A percentile compares a stretch with the other conserved stretches of the same genome.
Conservation (phyloP, 139 green algal species). For the Nannochloris sp. region DNA sequence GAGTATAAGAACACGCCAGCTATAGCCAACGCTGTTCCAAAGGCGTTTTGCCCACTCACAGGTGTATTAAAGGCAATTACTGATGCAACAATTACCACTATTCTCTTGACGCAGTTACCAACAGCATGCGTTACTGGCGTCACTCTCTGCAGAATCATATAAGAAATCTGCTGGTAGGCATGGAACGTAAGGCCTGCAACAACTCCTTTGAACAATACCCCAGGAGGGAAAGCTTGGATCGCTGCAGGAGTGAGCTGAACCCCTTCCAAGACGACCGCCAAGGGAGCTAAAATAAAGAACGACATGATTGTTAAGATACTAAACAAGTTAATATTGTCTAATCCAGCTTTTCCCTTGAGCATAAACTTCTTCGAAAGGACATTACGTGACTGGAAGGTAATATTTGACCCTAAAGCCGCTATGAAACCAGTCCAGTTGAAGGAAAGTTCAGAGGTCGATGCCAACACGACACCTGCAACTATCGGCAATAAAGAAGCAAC, state of each 20-base stretch:
- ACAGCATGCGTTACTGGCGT: constrained; percentile 96
- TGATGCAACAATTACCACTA: constrained; percentile 90
- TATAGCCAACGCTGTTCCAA: constrained; percentile 76
- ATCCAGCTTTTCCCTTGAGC: constrained; percentile 43
- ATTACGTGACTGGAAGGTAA: constrained; percentile 95
- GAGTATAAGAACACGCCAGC: constrained; percentile 89
- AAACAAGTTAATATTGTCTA: constrained; percentile 95
- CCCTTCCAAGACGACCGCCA: constrained; percentile 64
- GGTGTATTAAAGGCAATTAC: constrained; percentile 91
- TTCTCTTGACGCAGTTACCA: constrained; percentile 97
- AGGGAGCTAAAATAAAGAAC: constrained; percentile 68
- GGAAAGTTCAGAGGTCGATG: constrained; percentile 65
- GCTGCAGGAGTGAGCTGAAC: constrained; percentile 49
- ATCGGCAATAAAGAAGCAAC: constrained; percentile 81
- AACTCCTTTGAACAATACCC: constrained; percentile 37
- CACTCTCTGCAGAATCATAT: constrained; percentile 86
- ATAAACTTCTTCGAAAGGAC: constrained; percentile 99
- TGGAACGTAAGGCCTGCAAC: constrained; percentile 90
- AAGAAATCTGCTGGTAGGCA: constrained; percentile 85
- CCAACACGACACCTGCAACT: constrained; percentile 82
- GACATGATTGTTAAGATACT: constrained; percentile 92
- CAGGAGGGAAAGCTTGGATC: constrained; percentile 38
- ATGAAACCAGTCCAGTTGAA: constrained; percentile 77
- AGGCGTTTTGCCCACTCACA: constrained; percentile 46
- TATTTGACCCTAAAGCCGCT: constrained; percentile 86